A percentile compares a stretch with the other conserved stretches of the same genome.
Evolutionary conservation across 176 grass and related monocot species (phyloP).

Genomic region (Areca catechu): DNA sequence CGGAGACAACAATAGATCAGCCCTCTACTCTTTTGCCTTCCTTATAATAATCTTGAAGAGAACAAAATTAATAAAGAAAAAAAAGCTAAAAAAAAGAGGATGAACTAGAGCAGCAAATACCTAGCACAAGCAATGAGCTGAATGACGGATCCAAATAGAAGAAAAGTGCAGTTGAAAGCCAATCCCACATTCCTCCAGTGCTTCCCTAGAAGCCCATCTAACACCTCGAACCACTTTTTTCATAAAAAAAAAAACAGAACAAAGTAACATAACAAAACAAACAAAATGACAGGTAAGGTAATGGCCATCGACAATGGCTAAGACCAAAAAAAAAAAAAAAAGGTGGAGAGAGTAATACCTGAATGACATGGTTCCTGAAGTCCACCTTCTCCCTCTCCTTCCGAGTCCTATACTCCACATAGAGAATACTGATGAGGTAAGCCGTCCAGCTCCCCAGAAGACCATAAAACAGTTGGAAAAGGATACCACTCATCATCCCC

Average conservation of each 20-base stretch:
- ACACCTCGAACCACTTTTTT: constrained; percentile 90
- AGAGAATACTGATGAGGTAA: constrained; percentile 96
- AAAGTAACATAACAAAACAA: background rate
- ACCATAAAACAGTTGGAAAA: constrained; percentile 95
- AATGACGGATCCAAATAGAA: constrained; percentile 98
- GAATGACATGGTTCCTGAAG: constrained; percentile 97
- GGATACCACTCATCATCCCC: constrained; percentile 85
- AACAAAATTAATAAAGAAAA: background rate
- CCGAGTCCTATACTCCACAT: constrained; percentile 85
- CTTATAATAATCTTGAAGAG: too few species aligned
- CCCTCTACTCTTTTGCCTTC: too few species aligned
- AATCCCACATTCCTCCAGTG: constrained; percentile 97
- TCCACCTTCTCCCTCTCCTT: constrained; percentile 96
- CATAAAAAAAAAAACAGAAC: background rate
- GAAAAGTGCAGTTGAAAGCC: constrained; percentile 97
- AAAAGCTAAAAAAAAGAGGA: background rate
- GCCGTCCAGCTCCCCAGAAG: constrained; percentile 96
- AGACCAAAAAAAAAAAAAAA: background rate
- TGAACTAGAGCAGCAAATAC: constrained; percentile 23
- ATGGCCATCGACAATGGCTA: background rate
- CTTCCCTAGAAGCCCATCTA: constrained; percentile 85
- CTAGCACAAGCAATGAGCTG: constrained; percentile 98
- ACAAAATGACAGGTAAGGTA: background rate
- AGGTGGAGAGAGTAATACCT: constrained; percentile 26
- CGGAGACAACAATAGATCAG: too few species aligned